A percentile compares a stretch with the other conserved stretches of the same genome.
Evolutionary conservation across 768 basidiomycete genomes (phyloP).

Genomic region (Crassisporium funariophilum): DNA sequence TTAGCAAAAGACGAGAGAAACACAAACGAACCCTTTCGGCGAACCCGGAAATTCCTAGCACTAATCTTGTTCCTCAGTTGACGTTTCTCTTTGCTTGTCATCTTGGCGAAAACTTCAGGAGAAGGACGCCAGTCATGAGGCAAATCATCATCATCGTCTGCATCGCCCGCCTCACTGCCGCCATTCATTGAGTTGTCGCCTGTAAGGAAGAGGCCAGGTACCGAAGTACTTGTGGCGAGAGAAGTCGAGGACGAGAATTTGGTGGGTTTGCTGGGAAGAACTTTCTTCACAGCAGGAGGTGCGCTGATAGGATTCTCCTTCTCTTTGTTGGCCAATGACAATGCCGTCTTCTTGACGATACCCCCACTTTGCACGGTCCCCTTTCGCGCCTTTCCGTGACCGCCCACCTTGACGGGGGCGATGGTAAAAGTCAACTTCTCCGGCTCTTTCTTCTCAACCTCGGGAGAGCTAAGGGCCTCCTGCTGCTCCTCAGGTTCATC

Average conservation of each 20-base stretch:
- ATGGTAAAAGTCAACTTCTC: conserved; percentile 48
- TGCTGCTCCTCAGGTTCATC: conserved; percentile 35
- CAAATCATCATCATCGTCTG: conserved; percentile 54
- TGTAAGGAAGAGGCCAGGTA: conserved; percentile 21
- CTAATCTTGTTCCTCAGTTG: conserved; percentile 97
- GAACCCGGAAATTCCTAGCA: conserved; percentile 92
- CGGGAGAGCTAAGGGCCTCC: conserved; percentile 10
- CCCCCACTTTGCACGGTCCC: conserved; percentile 77
- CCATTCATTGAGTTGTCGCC: conserved; percentile 19
- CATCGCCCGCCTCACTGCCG: conserved; percentile 32
- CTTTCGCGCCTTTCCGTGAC: conserved; percentile 61
- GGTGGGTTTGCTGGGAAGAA: conserved; percentile 10
- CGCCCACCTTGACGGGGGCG: conserved; percentile 57
- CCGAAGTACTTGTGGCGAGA: conserved; percentile 11
- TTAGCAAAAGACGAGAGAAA: conserved; percentile 12
- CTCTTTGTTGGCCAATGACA: conserved; percentile 26
- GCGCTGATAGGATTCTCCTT: conserved; percentile 35
- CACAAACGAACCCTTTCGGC: conserved; percentile 74
- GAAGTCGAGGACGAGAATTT: conserved; percentile 14
- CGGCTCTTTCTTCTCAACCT: conserved; percentile 21
- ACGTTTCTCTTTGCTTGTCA: conserved; percentile 94
- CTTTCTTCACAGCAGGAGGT: conserved; percentile 21
- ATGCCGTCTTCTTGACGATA: conserved; percentile 57
- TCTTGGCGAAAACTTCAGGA: conserved; percentile 93
- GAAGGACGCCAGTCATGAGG: conserved; percentile 84